phyloP scores from a whole-genome alignment of 2,329 filamentous ascomycete genomes.

The Alternaria metachromatica region DNA sequence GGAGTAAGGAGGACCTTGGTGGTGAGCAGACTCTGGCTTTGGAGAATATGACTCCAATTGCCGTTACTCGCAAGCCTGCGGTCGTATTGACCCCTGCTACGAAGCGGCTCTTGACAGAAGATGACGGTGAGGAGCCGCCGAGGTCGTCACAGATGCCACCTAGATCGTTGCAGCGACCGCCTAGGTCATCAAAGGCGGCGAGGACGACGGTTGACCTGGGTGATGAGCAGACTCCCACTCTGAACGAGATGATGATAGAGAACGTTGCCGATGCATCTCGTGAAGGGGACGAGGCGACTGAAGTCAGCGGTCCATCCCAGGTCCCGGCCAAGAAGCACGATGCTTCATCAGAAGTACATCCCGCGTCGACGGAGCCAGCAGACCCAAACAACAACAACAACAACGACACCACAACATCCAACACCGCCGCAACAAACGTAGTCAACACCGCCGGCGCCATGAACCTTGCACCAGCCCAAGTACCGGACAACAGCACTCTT shows the following conservation, averaged over 20 bases:
- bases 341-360: neutral
- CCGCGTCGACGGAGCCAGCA: neutral
- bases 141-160: neutral
- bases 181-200: neutral
- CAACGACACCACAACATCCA: fast-evolving
- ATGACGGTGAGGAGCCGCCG: neutral
- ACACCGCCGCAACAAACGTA: neutral
- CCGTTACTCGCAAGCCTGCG: neutral
- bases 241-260: neutral
- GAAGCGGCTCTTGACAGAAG: neutral
- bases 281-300: neutral
- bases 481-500: neutral
- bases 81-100: neutral
- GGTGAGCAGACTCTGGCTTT: neutral
- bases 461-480: neutral
- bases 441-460: neutral
- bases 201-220: neutral
- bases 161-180: neutral
- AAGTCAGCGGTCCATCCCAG: neutral
- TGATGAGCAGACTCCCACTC: neutral
- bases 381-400: neutral
- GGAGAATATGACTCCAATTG: neutral
- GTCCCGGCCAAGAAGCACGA: fast-evolving
- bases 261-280: neutral
- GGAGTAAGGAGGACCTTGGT: neutral